phyloP scores from a whole-genome alignment of 1,284 basidiomycete species.

The Heterobasidion irregulare region DNA sequence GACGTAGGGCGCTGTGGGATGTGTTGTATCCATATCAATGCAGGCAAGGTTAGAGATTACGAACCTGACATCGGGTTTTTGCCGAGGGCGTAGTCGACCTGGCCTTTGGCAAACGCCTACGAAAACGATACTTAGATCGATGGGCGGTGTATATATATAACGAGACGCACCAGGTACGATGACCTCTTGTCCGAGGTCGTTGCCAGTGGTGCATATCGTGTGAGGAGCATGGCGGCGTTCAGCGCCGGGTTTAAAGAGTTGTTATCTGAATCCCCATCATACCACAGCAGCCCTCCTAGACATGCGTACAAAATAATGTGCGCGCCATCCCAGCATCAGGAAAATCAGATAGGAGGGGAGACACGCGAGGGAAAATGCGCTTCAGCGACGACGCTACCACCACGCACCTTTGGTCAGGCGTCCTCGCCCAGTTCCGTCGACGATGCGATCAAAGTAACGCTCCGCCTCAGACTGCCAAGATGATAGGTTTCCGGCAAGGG shows the following conservation, averaged over 20 bases:
- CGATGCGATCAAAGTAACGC: slow-evolving; percentile 67
- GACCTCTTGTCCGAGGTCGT: slow-evolving; percentile 49
- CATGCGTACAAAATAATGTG: not conserved
- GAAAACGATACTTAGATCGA: not conserved
- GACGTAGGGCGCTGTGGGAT: slow-evolving; percentile 54
- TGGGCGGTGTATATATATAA: not conserved
- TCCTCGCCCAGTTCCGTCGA: slow-evolving; percentile 48
- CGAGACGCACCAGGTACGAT: slow-evolving; percentile 47
- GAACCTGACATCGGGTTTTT: slow-evolving; percentile 79
- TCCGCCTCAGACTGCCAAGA: slow-evolving; percentile 71
- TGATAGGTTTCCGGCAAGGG: slow-evolving; percentile 43
- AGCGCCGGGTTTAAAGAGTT: slow-evolving; percentile 82
- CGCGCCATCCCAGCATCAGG: not conserved
- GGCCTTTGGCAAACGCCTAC: slow-evolving; percentile 62
- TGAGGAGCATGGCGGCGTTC: slow-evolving; percentile 78
- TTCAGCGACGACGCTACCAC: not conserved
- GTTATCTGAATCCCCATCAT: slow-evolving; percentile 70
- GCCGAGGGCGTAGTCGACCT: slow-evolving; percentile 79
- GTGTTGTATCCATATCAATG: not conserved
- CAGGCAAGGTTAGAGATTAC: slow-evolving; percentile 6
- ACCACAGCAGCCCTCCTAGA: slow-evolving; percentile 73
- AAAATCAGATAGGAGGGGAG: not conserved
- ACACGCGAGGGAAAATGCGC: not conserved
- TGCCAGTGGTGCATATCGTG: slow-evolving; percentile 69
- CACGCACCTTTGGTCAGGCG: slow-evolving; percentile 43